These are phyloP conservation scores for Millerozyma miso DNA, from an alignment of 805 yeast species.

Conservation along the genomic window DNA sequence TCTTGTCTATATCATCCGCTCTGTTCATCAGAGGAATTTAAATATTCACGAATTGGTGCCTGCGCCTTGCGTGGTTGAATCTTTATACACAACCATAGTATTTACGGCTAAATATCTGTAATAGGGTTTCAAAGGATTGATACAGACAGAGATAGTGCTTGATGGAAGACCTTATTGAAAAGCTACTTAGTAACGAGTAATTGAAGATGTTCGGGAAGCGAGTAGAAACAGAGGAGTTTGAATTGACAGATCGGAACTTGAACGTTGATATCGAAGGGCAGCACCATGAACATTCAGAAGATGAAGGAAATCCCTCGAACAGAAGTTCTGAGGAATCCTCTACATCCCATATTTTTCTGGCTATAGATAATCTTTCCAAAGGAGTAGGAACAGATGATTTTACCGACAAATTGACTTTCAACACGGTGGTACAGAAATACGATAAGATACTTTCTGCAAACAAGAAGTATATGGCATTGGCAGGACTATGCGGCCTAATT, in stretches of 20 bases:
- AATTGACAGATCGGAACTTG: slow-evolving; percentile 11
- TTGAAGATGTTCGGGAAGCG: slow-evolving; percentile 1
- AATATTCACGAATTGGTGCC: no score
- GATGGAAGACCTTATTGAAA: background rate
- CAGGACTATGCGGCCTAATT: slow-evolving; percentile 1
- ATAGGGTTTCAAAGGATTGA: background rate
- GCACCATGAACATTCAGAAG: background rate
- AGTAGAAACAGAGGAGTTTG: slow-evolving; percentile 13
- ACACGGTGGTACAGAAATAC: slow-evolving; percentile 14
- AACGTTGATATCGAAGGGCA: background rate
- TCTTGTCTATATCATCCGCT: background rate
- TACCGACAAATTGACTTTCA: slow-evolving; percentile 19
- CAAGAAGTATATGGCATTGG: slow-evolving; percentile 3
- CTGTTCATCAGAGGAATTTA: no score
- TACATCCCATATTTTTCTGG: slow-evolving; percentile 27
- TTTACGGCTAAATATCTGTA: background rate
- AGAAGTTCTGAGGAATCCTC: slow-evolving; percentile 12
- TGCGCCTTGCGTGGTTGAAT: no score
- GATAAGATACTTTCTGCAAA: slow-evolving; percentile 8
- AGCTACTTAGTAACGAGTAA: background rate
- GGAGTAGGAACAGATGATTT: slow-evolving; percentile 16
- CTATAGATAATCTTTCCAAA: slow-evolving; percentile 18
- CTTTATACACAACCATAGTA: no score
- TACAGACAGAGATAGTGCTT: background rate
- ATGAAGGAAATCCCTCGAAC: background rate